phyloP scores from a whole-genome alignment of 2,329 filamentous ascomycete genomes.

The Coniochaeta sp. region DNA sequence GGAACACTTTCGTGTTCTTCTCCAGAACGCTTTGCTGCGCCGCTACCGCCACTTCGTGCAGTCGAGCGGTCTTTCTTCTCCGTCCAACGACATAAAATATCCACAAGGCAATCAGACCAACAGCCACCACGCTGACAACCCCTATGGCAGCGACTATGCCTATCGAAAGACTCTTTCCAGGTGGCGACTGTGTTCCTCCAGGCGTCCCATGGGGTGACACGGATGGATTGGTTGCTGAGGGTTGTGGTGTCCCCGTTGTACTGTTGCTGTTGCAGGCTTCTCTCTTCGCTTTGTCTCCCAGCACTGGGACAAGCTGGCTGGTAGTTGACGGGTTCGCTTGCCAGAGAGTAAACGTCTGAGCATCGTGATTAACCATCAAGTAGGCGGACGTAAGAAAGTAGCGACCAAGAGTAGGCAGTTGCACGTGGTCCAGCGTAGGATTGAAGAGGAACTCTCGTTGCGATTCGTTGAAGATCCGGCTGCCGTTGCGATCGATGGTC shows the following conservation, averaged over 20 bases:
- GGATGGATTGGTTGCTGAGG: background rate
- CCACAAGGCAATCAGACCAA: background rate
- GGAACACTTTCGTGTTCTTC: background rate
- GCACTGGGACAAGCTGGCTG: background rate
- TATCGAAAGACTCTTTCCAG: background rate
- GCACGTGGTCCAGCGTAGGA: slow-evolving; percentile 5
- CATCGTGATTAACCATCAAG: slow-evolving; percentile 26
- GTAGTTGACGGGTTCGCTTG: slow-evolving; percentile 18
- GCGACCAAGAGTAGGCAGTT: slow-evolving; percentile 19
- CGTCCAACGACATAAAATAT: background rate
- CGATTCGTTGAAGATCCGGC: slow-evolving; percentile 10
- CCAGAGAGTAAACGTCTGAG: slow-evolving; percentile 25
- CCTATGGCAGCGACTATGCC: background rate
- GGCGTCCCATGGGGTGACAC: no score
- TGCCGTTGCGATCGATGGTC: slow-evolving; percentile 17
- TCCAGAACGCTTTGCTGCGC: background rate
- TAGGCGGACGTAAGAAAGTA: slow-evolving; percentile 27
- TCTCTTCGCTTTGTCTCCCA: background rate
- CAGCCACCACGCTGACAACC: background rate
- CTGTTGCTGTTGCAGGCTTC: background rate
- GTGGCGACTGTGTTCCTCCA: background rate
- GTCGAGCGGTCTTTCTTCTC: background rate
- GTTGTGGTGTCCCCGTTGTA: background rate
- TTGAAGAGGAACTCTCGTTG: slow-evolving; percentile 18
- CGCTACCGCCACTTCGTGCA: background rate